These are phyloP conservation scores for Coffea eugenioides DNA, from an alignment of 257 asterid genomes.

Conservation along the genomic window DNA sequence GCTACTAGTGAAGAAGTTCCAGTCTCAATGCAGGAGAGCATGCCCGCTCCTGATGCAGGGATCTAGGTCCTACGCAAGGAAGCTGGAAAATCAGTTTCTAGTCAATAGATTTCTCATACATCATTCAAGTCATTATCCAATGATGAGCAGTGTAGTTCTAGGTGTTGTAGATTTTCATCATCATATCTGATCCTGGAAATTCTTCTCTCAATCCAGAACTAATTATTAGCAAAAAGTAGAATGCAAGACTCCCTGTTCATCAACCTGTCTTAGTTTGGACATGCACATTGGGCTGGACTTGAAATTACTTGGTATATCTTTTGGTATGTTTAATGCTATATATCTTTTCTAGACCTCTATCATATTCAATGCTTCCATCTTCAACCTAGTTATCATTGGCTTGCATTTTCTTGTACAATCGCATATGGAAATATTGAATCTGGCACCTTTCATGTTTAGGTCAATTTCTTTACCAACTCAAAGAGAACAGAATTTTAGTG, in stretches of 20 bases:
- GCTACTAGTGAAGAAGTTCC: constrained; percentile 10
- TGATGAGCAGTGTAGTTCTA: not conserved
- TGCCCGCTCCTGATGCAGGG: not conserved
- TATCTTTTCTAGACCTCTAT: not conserved
- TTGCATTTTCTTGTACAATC: no score
- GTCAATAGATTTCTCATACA: not conserved
- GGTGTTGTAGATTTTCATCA: not conserved
- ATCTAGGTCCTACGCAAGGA: not conserved
- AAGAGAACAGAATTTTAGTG: no score
- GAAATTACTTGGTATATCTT: not conserved
- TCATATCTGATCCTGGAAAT: not conserved
- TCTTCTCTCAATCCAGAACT: not conserved
- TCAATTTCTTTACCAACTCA: not conserved
- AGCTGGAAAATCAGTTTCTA: not conserved
- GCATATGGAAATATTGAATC: no score
- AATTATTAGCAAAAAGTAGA: not conserved
- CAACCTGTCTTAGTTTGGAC: not conserved
- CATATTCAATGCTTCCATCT: not conserved
- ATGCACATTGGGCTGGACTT: not conserved
- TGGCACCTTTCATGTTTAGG: no score
- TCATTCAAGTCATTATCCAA: no score
- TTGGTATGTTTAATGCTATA: not conserved
- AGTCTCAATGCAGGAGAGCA: not conserved
- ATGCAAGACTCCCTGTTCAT: not conserved
- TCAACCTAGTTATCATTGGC: not conserved